phyloP scores from a whole-genome alignment of 208 protist genomes.

The Leptomonas seymouri region DNA sequence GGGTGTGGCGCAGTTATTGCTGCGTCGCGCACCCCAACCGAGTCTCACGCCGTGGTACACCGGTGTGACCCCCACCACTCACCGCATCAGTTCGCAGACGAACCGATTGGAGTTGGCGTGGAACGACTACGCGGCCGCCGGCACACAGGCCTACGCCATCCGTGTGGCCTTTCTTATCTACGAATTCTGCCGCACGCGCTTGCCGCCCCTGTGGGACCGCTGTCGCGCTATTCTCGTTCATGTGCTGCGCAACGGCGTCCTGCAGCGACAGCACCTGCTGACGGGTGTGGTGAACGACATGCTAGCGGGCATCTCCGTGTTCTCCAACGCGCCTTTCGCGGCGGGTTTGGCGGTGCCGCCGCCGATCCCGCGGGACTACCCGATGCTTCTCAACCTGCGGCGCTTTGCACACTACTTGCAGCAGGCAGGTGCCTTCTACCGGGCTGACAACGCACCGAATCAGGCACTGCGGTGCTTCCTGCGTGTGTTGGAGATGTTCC shows the following conservation, averaged over 20 bases:
- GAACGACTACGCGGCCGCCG: conserved; percentile 65
- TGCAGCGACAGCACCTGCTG: conserved; percentile 39
- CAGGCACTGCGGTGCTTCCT: conserved; percentile 72
- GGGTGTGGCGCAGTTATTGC: conserved; percentile 59
- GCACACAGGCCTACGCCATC: conserved; percentile 45
- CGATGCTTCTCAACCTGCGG: conserved; percentile 52
- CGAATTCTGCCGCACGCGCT: conserved; percentile 67
- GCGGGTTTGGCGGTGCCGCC: conserved; percentile 44
- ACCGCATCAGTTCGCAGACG: conserved; percentile 46
- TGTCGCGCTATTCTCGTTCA: conserved; percentile 42
- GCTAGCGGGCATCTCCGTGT: conserved; percentile 53
- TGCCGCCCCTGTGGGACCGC: conserved; percentile 57
- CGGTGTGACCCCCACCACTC: conserved; percentile 39
- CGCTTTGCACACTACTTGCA: conserved; percentile 49
- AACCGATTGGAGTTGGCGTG: conserved; percentile 67
- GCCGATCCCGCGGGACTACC: conserved; percentile 47
- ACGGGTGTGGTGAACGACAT: conserved; percentile 64
- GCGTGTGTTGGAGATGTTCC: conserved; percentile 58
- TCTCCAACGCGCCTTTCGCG: conserved; percentile 71
- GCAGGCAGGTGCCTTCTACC: conserved; percentile 60
- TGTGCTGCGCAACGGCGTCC: conserved; percentile 55
- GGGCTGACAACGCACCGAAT: conserved; percentile 45
- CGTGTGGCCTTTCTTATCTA: conserved; percentile 69
- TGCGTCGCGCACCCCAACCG: conserved; percentile 48
- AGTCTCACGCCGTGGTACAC: conserved; percentile 58